Evolutionary conservation across 2,329 filamentous ascomycete genomes (phyloP).

Genomic region (Ophiostoma ulmi): DNA sequence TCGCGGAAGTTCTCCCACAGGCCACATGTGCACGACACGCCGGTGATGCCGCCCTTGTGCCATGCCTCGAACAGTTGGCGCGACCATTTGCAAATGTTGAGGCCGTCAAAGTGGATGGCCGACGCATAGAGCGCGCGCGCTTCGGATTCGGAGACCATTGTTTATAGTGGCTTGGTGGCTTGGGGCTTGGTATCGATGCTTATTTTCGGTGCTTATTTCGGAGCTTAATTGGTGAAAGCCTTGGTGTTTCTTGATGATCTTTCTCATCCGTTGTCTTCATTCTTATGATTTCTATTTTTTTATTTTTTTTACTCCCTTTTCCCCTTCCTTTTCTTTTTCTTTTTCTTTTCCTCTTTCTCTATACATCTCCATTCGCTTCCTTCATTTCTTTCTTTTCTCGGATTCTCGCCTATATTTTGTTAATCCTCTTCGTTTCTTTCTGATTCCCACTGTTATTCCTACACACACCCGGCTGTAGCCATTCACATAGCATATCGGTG

Average conservation of each 20-base stretch:
- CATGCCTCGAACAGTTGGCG: constrained; percentile 40
- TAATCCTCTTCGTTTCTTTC: not conserved
- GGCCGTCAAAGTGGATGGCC: constrained; percentile 39
- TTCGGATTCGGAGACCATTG: constrained; percentile 37
- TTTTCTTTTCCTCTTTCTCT: not conserved
- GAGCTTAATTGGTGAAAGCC: not conserved
- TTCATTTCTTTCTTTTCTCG: not conserved
- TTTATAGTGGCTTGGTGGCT: constrained; percentile 17
- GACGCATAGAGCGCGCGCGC: constrained; percentile 36
- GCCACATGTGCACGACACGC: constrained; percentile 40
- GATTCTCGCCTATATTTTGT: not conserved
- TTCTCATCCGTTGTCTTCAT: not conserved
- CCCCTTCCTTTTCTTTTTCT: not conserved
- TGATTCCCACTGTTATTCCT: not conserved
- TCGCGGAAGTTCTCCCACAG: constrained; percentile 39
- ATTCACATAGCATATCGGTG: not conserved
- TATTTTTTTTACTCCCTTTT: not conserved
- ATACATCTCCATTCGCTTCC: not conserved
- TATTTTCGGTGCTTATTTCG: not conserved
- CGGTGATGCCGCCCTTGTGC: constrained; percentile 38
- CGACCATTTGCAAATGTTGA: constrained; percentile 40
- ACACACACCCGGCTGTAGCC: not conserved
- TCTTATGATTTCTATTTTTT: not conserved
- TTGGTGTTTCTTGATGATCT: not conserved
- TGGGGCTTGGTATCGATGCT: not conserved